Evolutionary conservation across 352 stramenopile species (phyloP), one percentile per base, ranked within the genome.

Genomic region (Aphanomyces stellatus): DNA sequence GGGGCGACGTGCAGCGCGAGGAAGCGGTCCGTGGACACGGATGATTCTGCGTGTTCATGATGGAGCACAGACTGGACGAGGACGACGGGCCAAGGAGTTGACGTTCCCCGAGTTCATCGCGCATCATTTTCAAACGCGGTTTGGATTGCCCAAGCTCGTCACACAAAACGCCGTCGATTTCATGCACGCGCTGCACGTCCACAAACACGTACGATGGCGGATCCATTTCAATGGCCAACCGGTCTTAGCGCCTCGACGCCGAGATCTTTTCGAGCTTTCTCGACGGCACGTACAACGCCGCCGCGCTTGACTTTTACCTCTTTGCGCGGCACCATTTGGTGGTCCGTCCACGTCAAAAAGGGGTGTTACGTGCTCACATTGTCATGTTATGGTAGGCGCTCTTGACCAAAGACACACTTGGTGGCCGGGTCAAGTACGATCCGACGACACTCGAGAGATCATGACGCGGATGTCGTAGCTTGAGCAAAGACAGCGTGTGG

Each of bases 251-350:
- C 13, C 60, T 82, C 19, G 83, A 91, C 33, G 73, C 84, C 8
- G 77, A 87, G 51, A 71, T 85, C 19, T 90, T 91, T 62, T 69
- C 73, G 5, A 73, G 72, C 13, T 88, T 91, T 64, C 53, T 91
- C 34, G 72, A 81, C 55, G 79, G 76, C 1, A 76, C 72, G 25
- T 81, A 85, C 51, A 62, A 72, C n/a, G 72, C 79, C n/a, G 37
- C 46, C 19, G 76, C 74, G 3, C 48, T 91, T 2, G 25, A 53
- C 1, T 91, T 88, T 67, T 90, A 83, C 56, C 66, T 91, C 15
- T 74, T 72, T 28, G 70, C 78, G 5, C 72, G 83, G n/a, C 67
- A 73, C 1, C 71, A 66, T 41, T 55, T 80, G 0, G 73, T 84
- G 72, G 81, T 90, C 72, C 8, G 51, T 35, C 22, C 15, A 5